Conservation (phyloP, 495 filamentous ascomycete genomes). For the Bacidia rubella region DNA sequence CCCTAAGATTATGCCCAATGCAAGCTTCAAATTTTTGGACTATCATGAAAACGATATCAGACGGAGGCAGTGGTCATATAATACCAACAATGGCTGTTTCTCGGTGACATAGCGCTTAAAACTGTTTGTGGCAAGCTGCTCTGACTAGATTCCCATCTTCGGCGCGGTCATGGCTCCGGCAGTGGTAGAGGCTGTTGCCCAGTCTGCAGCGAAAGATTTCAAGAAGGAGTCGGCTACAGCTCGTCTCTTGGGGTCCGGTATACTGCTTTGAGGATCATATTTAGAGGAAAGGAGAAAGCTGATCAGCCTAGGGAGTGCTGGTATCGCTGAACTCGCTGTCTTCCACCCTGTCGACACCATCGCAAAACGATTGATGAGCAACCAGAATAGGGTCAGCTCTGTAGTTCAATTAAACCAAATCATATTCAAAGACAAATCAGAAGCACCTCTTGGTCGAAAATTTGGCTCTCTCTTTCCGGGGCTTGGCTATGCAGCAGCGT, state of each 20-base stretch:
- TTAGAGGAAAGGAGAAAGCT: conserved; percentile 1
- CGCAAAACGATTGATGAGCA: conserved; percentile 98
- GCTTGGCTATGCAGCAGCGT: conserved; percentile 91
- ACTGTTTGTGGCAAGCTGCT: too few relatives aligned
- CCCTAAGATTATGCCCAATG: too few relatives aligned
- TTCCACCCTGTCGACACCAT: conserved; percentile 99
- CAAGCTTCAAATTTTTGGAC: too few relatives aligned
- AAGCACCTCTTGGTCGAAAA: conserved; percentile 52
- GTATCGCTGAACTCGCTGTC: conserved; percentile 89
- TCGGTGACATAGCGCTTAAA: too few relatives aligned
- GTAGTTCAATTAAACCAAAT: conserved; percentile 60
- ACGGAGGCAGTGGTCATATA: too few relatives aligned
- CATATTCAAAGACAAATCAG: conserved; percentile 84
- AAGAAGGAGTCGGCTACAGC: conserved; percentile 86
- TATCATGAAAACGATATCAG: too few relatives aligned
- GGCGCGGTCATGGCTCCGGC: conserved; percentile 31
- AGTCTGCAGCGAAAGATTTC: conserved; percentile 44
- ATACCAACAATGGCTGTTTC: too few relatives aligned
- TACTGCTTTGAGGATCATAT: conserved; percentile 10
- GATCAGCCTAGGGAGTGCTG: conserved; percentile 57
- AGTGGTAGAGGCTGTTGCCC: conserved; percentile 31
- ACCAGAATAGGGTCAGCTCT: conserved; percentile 60
- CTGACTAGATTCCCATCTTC: too few relatives aligned
- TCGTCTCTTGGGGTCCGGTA: conserved; percentile 84
- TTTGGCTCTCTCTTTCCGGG: conserved; percentile 96